Conservation (phyloP, 1,284 basidiomycete genomes). For the Malassezia sympodialis region DNA sequence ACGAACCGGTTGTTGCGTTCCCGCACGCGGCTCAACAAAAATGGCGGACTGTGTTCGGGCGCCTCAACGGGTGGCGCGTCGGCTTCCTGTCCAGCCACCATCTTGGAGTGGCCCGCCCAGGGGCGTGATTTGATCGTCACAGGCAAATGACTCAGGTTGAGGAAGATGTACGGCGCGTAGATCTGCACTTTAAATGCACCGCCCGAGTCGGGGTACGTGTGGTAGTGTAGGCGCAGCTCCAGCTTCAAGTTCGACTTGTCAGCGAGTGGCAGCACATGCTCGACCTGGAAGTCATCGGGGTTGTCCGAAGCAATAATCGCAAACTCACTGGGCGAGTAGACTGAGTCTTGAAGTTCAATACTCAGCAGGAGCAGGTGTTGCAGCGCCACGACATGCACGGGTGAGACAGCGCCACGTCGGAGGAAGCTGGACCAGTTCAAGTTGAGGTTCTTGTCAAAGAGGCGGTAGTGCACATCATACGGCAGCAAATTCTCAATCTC, state of each 20-base stretch:
- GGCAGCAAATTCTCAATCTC: conserved; percentile 95
- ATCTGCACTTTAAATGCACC: conserved; percentile 98
- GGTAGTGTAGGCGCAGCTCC: conserved; percentile 72
- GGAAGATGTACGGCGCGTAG: conserved; percentile 78
- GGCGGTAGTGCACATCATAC: conserved; percentile 83
- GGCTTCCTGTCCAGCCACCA: conserved; percentile 68
- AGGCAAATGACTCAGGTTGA: conserved; percentile 86
- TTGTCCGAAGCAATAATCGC: conserved; percentile 93
- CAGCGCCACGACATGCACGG: conserved; percentile 89
- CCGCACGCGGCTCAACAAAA: conserved; percentile 67
- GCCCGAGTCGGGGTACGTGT: conserved; percentile 69
- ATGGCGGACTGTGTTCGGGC: conserved; percentile 50
- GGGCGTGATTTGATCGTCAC: conserved; percentile 68
- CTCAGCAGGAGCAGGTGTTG: conserved; percentile 88
- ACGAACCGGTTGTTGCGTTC: conserved; percentile 75
- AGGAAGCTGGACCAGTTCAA: conserved; percentile 76
- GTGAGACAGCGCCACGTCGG: conserved; percentile 85
- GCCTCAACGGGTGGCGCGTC: conserved; percentile 18
- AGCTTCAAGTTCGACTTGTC: conserved; percentile 71
- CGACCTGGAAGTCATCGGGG: conserved; percentile 77
- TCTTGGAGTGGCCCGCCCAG: conserved; percentile 62
- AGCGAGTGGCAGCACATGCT: conserved; percentile 62
- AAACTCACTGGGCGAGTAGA: conserved; percentile 94
- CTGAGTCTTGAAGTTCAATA: conserved; percentile 66
- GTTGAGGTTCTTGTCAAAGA: conserved; percentile 89